Conservation (phyloP, 495 filamentous ascomycete species). For the Lophiotrema nucula region DNA sequence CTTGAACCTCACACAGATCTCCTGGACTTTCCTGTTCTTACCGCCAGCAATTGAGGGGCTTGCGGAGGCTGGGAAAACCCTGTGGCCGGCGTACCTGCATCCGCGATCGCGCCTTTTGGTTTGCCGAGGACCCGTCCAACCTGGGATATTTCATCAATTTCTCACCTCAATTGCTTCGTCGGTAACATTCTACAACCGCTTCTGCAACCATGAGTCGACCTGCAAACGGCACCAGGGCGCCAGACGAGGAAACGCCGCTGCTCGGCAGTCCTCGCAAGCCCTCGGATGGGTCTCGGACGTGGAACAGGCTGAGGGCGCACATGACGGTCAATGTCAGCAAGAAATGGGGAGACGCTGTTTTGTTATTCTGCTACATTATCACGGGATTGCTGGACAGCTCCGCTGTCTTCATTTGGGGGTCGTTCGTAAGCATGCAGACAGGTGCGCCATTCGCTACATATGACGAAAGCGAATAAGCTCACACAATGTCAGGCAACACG, state of each 20-base stretch:
- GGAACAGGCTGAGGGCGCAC: slow-evolving; percentile 33
- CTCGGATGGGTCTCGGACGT: slow-evolving; percentile 4
- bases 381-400: slow-evolving; percentile 73
- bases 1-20: neutral
- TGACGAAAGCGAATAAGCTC: neutral
- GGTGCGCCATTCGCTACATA: slow-evolving; percentile 41
- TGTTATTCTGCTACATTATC: slow-evolving; percentile 68
- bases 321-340: slow-evolving; percentile 51
- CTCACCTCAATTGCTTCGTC: too few species aligned
- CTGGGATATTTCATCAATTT: too few species aligned
- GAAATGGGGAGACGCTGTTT: slow-evolving; percentile 57
- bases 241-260: slow-evolving; percentile 29
- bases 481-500: slow-evolving; percentile 53
- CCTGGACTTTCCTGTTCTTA: neutral
- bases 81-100: neutral
- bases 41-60: neutral
- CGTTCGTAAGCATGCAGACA: slow-evolving; percentile 78
- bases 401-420: slow-evolving; percentile 69
- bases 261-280: slow-evolving; percentile 15
- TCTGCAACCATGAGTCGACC: neutral
- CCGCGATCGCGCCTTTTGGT: neutral
- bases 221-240: neutral
- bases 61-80: neutral
- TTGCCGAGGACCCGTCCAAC: too few species aligned
- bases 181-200: neutral